Conservation (phyloP, 345 rosid genomes). For the Populus ilicifolia region DNA sequence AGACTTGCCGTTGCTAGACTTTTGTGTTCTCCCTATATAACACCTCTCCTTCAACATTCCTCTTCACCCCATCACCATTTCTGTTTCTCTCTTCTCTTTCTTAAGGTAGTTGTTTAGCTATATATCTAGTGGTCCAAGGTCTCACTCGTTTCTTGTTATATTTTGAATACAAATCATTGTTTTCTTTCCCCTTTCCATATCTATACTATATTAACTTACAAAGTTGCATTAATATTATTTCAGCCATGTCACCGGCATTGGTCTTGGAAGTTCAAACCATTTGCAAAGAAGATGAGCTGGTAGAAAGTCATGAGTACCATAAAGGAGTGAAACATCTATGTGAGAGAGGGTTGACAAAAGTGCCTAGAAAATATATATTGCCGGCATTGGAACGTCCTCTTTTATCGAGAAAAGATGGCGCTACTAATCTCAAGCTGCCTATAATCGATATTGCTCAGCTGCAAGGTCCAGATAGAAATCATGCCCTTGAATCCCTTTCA, state of each 20-base stretch:
- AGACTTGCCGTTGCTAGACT: neutral
- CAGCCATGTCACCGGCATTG: slow-evolving; percentile 17
- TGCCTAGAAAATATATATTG: slow-evolving; percentile 34
- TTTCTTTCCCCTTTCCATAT: too few relatives aligned
- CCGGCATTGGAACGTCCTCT: slow-evolving; percentile 31
- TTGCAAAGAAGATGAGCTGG: slow-evolving; percentile 2
- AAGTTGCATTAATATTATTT: too few relatives aligned
- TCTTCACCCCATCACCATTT: too few relatives aligned
- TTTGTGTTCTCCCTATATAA: neutral
- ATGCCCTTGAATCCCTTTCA: slow-evolving; percentile 24
- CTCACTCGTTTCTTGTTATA: neutral
- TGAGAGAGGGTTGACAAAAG: slow-evolving; percentile 24
- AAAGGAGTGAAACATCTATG: slow-evolving; percentile 34
- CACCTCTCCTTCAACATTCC: neutral
- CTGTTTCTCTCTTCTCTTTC: neutral
- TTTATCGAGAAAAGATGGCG: neutral
- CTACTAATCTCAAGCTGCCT: slow-evolving; percentile 19
- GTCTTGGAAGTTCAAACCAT: neutral
- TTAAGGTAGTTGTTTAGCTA: neutral
- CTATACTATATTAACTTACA: neutral
- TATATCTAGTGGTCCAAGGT: neutral
- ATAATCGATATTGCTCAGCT: slow-evolving; percentile 32
- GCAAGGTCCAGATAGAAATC: slow-evolving; percentile 23
- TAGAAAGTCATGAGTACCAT: slow-evolving; percentile 17
- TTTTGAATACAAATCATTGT: neutral